A percentile compares a stretch with the other conserved stretches of the same genome.
These are phyloP conservation scores for Ophiostoma triangulosporum DNA, from an alignment of 2,329 filamentous ascomycete genomes.

Conservation along the genomic window DNA sequence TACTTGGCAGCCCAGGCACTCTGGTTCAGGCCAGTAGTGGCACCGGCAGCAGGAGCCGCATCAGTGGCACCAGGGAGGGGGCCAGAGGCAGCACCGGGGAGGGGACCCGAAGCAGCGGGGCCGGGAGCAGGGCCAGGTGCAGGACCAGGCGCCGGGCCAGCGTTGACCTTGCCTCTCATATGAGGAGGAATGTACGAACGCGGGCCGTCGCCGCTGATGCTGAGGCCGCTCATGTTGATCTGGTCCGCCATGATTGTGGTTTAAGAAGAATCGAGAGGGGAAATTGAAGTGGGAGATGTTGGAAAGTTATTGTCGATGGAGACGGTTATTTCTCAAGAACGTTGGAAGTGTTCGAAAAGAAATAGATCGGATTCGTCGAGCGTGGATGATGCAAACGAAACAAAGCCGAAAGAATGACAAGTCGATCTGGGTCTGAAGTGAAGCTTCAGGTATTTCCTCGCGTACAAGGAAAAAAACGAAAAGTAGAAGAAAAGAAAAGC, in stretches of 20 bases:
- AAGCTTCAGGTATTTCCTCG: background rate
- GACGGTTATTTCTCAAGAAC: constrained; percentile 10
- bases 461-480: constrained; percentile 3
- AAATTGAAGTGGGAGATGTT: background rate
- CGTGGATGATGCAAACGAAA: background rate
- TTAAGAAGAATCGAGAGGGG: background rate
- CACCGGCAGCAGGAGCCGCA: background rate
- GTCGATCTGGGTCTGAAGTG: background rate
- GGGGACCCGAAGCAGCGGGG: constrained; percentile 15
- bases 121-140: background rate
- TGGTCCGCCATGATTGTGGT: constrained; percentile 60
- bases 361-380: background rate
- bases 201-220: constrained; percentile 33
- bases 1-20: constrained; percentile 50
- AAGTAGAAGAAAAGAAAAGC: constrained; percentile 15
- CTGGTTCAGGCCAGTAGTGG: constrained; percentile 37
- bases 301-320: background rate
- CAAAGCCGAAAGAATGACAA: background rate
- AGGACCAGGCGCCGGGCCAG: constrained; percentile 13
- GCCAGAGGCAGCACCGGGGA: constrained; percentile 13
- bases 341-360: background rate
- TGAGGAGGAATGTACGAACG: constrained; percentile 80
- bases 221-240: constrained; percentile 68
- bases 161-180: constrained; percentile 47
- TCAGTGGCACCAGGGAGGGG: constrained; percentile 7